These are phyloP conservation scores for Sinapis alba DNA, from an alignment of 441 rosid genomes.

Conservation along the genomic window DNA sequence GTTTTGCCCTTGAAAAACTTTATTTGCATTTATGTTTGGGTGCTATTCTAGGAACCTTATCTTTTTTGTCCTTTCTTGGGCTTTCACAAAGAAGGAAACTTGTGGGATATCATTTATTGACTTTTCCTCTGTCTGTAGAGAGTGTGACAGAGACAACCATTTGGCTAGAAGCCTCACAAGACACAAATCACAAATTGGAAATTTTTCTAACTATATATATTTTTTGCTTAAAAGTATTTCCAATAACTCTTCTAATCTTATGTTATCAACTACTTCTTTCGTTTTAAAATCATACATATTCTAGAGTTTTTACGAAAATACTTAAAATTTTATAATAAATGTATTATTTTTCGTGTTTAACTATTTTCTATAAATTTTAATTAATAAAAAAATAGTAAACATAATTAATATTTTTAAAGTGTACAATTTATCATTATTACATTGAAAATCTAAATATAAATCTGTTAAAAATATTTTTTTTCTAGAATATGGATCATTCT, in stretches of 20 bases:
- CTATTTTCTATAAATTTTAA: no score
- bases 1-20: conserved; percentile 35
- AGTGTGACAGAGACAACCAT: conserved; percentile 32
- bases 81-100: conserved; percentile 25
- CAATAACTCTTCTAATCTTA: not conserved
- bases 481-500: no score
- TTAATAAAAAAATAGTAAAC: no score
- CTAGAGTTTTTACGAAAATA: no score
- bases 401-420: no score
- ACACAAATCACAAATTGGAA: not conserved
- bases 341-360: no score
- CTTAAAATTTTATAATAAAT: no score
- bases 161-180: conserved; percentile 19
- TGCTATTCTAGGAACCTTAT: not conserved
- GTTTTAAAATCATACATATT: no score
- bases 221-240: not conserved
- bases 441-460: no score
- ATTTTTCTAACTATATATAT: not conserved
- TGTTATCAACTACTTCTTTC: not conserved
- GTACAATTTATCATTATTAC: no score
- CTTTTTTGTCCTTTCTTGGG: conserved; percentile 30
- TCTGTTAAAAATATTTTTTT: no score
- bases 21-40: not conserved
- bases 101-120: conserved; percentile 36
- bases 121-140: conserved; percentile 16